These are phyloP conservation scores for Alisma plantagoaquatica DNA, from an alignment of 106 monocot species.

Conservation along the genomic window DNA sequence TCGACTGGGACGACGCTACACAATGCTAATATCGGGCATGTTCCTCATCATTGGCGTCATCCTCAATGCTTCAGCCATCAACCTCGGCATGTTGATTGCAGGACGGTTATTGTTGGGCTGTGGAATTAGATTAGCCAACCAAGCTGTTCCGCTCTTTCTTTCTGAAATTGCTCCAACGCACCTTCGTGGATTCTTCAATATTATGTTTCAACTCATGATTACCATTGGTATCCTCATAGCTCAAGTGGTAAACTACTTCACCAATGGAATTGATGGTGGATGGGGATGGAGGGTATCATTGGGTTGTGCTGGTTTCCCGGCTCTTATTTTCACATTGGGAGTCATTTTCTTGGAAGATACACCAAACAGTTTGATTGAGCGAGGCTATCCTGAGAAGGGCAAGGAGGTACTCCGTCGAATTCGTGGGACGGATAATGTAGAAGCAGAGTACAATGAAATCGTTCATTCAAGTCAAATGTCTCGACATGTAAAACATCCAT, in stretches of 20 bases:
- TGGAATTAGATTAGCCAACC: no score
- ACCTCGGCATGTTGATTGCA: no score
- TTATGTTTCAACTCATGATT: constrained; percentile 43
- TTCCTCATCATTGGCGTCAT: no score
- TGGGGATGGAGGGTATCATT: constrained; percentile 47
- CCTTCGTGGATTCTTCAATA: constrained; percentile 33
- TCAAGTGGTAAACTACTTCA: constrained; percentile 37
- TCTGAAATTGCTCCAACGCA: constrained; percentile 23
- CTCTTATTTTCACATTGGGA: constrained; percentile 15
- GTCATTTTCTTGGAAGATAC: constrained; percentile 6
- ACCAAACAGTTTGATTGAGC: constrained; percentile 15
- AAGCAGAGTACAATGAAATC: constrained; percentile 12
- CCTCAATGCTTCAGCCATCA: no score
- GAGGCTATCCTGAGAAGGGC: no score
- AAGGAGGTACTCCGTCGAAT: constrained; percentile 6
- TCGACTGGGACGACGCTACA: no score
- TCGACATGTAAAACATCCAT: constrained; percentile 9
- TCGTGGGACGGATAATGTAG: constrained; percentile 6
- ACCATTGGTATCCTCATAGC: constrained; percentile 48
- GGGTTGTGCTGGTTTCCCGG: constrained; percentile 43
- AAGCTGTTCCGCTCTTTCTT: constrained; percentile 38
- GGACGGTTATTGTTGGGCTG: no score
- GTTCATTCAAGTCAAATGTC: constrained; percentile 6
- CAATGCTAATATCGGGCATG: no score
- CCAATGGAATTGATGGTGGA: neutral